Conservation (phyloP, 768 basidiomycete genomes). For the Ephemerocybe angulata region DNA sequence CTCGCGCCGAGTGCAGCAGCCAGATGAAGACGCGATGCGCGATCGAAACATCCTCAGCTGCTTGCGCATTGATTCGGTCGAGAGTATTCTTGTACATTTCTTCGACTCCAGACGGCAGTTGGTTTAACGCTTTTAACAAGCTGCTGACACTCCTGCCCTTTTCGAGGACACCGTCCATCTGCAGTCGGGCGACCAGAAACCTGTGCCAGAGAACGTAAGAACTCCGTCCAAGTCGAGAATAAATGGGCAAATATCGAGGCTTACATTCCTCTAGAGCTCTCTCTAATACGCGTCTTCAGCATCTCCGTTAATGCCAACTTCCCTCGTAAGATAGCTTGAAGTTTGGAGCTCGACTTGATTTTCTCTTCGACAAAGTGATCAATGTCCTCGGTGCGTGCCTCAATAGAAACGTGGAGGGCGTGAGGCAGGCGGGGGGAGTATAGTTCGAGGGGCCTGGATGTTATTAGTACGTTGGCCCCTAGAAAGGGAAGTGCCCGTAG, state of each 20-base stretch:
- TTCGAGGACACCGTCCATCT: neutral
- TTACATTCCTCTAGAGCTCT: neutral
- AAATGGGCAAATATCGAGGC: neutral
- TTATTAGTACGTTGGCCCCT: neutral
- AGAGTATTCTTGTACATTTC: neutral
- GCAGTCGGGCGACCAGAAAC: neutral
- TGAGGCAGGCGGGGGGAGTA: neutral
- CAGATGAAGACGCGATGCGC: neutral
- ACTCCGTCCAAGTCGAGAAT: too few relatives aligned
- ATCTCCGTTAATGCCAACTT: neutral
- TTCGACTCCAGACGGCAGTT: neutral
- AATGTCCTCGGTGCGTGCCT: neutral
- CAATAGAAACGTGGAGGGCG: neutral
- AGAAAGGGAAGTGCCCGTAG: neutral
- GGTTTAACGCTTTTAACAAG: neutral
- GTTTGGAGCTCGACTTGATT: neutral
- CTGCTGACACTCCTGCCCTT: neutral
- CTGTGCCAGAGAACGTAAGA: neutral
- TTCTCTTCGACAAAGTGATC: neutral
- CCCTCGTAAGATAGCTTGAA: neutral
- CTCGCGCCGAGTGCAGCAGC: neutral
- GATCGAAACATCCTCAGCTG: neutral
- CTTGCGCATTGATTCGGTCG: neutral
- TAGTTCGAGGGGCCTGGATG: neutral
- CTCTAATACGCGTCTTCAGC: neutral